Percentiles rank a stretch among this genome's conserved stretches.
Evolutionary conservation across 805 yeast genomes (phyloP).

Genomic region (Starmera caribaea): DNA sequence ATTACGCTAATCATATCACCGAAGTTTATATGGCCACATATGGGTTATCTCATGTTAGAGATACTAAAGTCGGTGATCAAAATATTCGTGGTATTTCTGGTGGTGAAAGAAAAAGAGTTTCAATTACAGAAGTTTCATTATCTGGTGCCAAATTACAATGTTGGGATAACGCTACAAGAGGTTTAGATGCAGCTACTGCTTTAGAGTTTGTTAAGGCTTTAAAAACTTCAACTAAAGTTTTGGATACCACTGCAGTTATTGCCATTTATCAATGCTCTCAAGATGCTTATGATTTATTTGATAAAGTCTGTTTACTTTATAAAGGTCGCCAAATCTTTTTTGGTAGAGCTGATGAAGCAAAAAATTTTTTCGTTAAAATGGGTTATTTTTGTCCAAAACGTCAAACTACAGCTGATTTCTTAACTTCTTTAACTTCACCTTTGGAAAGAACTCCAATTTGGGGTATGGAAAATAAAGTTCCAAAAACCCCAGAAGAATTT

Average conservation of each 20-base stretch:
- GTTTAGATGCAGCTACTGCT: constrained; percentile 51
- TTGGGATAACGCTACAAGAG: constrained; percentile 52
- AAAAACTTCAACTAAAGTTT: constrained; percentile 37
- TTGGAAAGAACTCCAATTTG: constrained; percentile 31
- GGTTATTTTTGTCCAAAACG: constrained; percentile 44
- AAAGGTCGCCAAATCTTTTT: constrained; percentile 45
- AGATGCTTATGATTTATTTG: constrained; percentile 40
- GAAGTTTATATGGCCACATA: constrained; percentile 41
- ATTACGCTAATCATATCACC: constrained; percentile 43
- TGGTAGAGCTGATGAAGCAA: constrained; percentile 34
- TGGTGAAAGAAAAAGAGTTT: constrained; percentile 63
- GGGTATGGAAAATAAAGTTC: constrained; percentile 37
- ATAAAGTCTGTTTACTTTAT: constrained; percentile 39
- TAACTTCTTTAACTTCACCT: constrained; percentile 44
- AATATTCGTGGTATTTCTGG: constrained; percentile 60
- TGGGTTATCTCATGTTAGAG: constrained; percentile 39
- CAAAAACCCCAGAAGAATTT: constrained; percentile 41
- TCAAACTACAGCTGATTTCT: constrained; percentile 47
- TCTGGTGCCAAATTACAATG: constrained; percentile 37
- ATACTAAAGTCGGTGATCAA: constrained; percentile 57
- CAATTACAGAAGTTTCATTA: constrained; percentile 48
- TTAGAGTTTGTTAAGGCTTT: constrained; percentile 42
- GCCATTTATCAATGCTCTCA: constrained; percentile 49
- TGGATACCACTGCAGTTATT: constrained; percentile 39
- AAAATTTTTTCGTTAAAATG: constrained; percentile 36